Base-by-base conservation (phyloP, 2,329 filamentous ascomycete species). In the Exophiala lecanii-corni region DNA sequence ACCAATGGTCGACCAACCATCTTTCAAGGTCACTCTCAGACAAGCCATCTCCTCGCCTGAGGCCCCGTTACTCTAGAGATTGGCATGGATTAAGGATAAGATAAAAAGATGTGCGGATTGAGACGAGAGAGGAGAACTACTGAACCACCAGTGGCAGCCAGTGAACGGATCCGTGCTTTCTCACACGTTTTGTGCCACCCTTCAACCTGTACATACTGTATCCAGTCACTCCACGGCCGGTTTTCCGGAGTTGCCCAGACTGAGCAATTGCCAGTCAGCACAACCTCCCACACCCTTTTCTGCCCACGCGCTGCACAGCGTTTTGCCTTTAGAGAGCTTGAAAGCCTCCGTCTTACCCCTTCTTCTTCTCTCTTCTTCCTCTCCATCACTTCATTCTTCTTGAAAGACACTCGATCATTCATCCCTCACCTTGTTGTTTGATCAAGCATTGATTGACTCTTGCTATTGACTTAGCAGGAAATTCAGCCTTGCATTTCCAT, bases 391-490 rank as follows among this genome's bases (percentile, higher is more conserved):
- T 13, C 16, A 4, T 12, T 36, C 33, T 20, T 10, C n/a, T 16
- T 15, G 32, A 35, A 16, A 15, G 10, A 16, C 30, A 12, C 36
- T 15, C 28, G 40, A 9, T 13, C 20, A n/a, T n/a, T n/a, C n/a
- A n/a, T n/a, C n/a, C n/a, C n/a, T n/a, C n/a, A n/a, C n/a, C n/a
- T n/a, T n/a, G n/a, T n/a, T n/a, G n/a, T n/a, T n/a, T n/a, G n/a
- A n/a, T n/a, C n/a, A n/a, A n/a, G n/a, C n/a, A n/a, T n/a, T n/a
- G n/a, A n/a, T 19, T 17, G 9, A 6, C 9, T 35, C 49, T 49
- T 51, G 45, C 49, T 51, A 51, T 51, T 51, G 23, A 43, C 39
- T 51, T 51, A 51, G 49, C 30, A 49, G 42, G 49, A 45, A 9
- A 18, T 21, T 20, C 33, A 35, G 33, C 33, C 33, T 35, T 35